Conservation (phyloP, 768 basidiomycete genomes). For the Pleurotus pulmonarius region DNA sequence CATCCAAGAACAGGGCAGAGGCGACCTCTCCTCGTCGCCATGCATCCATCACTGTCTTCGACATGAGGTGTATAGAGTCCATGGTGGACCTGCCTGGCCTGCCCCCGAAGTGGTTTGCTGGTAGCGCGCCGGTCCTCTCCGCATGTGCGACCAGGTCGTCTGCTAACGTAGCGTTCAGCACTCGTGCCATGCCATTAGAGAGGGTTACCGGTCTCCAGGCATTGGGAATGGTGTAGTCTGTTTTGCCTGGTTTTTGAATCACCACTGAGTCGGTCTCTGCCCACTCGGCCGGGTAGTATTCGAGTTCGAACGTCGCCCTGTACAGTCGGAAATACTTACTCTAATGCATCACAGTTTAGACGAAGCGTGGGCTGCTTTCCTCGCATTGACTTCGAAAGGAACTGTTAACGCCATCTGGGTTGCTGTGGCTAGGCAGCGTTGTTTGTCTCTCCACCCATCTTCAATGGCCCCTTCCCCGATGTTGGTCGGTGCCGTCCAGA, state of each 20-base stretch:
- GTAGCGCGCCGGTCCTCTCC: conserved; percentile 18
- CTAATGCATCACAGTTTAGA: no score
- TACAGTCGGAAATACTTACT: no score
- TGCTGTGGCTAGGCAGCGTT: conserved; percentile 59
- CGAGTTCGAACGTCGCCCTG: conserved; percentile 23
- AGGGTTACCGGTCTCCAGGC: conserved; percentile 30
- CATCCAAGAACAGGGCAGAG: conserved; percentile 23
- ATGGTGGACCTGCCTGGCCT: conserved; percentile 23
- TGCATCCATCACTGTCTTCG: conserved; percentile 15
- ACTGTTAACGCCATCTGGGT: conserved; percentile 58
- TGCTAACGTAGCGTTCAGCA: conserved; percentile 9
- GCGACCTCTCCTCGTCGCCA: conserved; percentile 20
- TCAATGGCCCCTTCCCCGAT: conserved; percentile 39
- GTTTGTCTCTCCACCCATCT: conserved; percentile 56
- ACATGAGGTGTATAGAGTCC: conserved; percentile 22
- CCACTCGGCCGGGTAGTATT: conserved; percentile 24
- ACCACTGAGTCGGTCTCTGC: conserved; percentile 21
- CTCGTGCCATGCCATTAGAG: conserved; percentile 13
- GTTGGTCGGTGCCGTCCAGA: conserved; percentile 63
- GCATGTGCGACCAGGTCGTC: conserved; percentile 11
- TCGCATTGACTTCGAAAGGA: conserved; percentile 35
- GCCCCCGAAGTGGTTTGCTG: conserved; percentile 22
- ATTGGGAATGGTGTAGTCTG: conserved; percentile 27
- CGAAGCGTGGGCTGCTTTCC: conserved; percentile 17
- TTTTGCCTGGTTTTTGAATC: conserved; percentile 31